Evolutionary conservation across 2,329 filamentous ascomycete species (phyloP).

Genomic region (Cytospora piceicola): DNA sequence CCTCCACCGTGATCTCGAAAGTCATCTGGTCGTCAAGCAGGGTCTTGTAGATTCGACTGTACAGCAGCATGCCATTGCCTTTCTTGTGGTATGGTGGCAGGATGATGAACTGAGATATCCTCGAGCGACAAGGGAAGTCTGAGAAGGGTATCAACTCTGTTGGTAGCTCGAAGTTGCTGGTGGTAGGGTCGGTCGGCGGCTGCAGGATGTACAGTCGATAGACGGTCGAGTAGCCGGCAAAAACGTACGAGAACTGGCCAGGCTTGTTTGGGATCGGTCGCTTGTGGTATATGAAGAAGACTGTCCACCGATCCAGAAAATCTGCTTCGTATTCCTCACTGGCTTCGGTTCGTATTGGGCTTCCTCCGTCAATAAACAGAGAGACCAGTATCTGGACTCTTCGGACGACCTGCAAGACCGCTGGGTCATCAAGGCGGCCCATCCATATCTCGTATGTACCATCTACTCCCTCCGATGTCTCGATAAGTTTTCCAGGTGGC

Average conservation of each 20-base stretch:
- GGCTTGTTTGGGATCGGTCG: conserved; percentile 47
- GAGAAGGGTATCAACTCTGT: conserved; percentile 47
- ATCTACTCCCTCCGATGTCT: conserved; percentile 60
- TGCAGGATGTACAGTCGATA: conserved; percentile 80
- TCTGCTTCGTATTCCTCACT: conserved; percentile 64
- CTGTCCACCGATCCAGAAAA: conserved; percentile 79
- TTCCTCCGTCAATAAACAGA: conserved; percentile 93
- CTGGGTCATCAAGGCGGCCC: conserved; percentile 71
- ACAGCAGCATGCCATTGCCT: conserved; percentile 80
- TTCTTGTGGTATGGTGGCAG: conserved; percentile 83
- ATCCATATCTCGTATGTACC: conserved; percentile 84
- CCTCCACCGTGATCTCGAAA: conserved; percentile 87
- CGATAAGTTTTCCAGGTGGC: conserved; percentile 76
- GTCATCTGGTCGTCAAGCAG: conserved; percentile 71
- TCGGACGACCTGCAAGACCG: conserved; percentile 71
- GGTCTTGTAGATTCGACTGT: conserved; percentile 75
- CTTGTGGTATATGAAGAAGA: conserved; percentile 85
- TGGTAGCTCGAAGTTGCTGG: conserved; percentile 44
- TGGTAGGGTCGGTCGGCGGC: conserved; percentile 37
- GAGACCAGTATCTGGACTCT: conserved; percentile 83
- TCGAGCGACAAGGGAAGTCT: conserved; percentile 73
- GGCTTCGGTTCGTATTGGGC: conserved; percentile 57
- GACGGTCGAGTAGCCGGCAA: conserved; percentile 88
- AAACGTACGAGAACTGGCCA: conserved; percentile 67
- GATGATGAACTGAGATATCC: conserved; percentile 93